phyloP scores from a whole-genome alignment of 2,329 filamentous ascomycete genomes.

The Fusarium nematophilum region DNA sequence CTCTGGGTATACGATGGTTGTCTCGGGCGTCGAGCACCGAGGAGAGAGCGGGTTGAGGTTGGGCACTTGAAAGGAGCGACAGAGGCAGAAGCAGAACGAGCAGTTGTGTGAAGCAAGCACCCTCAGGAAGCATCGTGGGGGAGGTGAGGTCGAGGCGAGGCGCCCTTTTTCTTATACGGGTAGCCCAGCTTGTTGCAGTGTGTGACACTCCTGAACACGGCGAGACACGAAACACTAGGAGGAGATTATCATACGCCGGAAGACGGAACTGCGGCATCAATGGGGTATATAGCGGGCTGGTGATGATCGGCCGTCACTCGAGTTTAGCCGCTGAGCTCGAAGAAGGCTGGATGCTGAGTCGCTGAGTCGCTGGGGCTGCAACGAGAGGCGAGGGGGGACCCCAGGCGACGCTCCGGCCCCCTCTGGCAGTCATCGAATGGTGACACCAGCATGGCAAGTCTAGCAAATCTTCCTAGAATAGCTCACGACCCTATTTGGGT shows the following conservation, averaged over 20 bases:
- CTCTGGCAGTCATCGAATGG: constrained; percentile 43
- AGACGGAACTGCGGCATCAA: constrained; percentile 56
- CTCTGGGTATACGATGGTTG: constrained; percentile 64
- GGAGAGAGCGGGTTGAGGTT: constrained; percentile 47
- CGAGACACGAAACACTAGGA: constrained; percentile 62
- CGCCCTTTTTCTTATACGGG: constrained; percentile 47
- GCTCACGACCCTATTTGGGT: constrained; percentile 45
- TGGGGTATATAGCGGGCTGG: constrained; percentile 69
- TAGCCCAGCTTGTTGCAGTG: constrained; percentile 45
- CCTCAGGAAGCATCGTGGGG: constrained; percentile 55
- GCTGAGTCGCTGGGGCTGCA: constrained; percentile 42
- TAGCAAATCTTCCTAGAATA: constrained; percentile 49
- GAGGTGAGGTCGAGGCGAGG: constrained; percentile 36
- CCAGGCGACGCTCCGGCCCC: constrained; percentile 39
- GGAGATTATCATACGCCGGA: constrained; percentile 58
- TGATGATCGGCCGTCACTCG: constrained; percentile 60
- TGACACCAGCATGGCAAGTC: constrained; percentile 52
- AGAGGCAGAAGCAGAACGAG: constrained; percentile 45
- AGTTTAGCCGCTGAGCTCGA: constrained; percentile 54
- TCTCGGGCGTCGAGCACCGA: constrained; percentile 39
- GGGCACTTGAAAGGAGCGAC: constrained; percentile 44
- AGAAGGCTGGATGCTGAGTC: constrained; percentile 55
- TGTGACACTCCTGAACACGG: constrained; percentile 56
- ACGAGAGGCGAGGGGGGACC: constrained; percentile 21
- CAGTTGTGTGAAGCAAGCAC: constrained; percentile 41